A percentile compares a stretch with the other conserved stretches of the same genome.
These are phyloP conservation scores for Plicaturopsis crispa DNA, from an alignment of 768 basidiomycete species.

Conservation along the genomic window DNA sequence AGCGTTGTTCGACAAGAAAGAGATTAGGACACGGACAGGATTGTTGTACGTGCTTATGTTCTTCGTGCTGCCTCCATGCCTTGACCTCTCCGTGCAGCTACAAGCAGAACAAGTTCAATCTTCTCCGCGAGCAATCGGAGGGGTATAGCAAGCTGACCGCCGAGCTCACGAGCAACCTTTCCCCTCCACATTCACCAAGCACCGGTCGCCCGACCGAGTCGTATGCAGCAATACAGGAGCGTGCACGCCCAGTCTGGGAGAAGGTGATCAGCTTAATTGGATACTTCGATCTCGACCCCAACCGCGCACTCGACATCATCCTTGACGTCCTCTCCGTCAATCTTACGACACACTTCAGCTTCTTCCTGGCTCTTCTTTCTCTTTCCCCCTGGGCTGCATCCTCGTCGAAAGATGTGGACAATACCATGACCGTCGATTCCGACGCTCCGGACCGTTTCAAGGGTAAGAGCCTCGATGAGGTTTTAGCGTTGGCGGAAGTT, in stretches of 20 bases:
- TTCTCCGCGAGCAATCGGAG: slow-evolving; percentile 94
- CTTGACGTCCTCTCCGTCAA: slow-evolving; percentile 86
- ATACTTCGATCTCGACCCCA: slow-evolving; percentile 95
- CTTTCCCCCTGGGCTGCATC: slow-evolving; percentile 82
- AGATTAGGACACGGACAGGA: slow-evolving; percentile 72
- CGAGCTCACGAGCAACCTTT: slow-evolving; percentile 73
- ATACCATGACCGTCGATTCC: slow-evolving; percentile 30
- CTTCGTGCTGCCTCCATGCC: slow-evolving; percentile 1
- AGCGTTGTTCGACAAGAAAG: slow-evolving; percentile 62
- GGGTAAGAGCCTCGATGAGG: slow-evolving; percentile 61
- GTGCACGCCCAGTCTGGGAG: slow-evolving; percentile 70
- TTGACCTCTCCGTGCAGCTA: slow-evolving; percentile 44
- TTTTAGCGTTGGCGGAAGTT: slow-evolving; percentile 48
- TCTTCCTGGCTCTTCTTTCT: slow-evolving; percentile 82
- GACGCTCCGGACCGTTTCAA: slow-evolving; percentile 35
- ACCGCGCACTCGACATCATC: slow-evolving; percentile 87
- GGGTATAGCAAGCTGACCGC: slow-evolving; percentile 91
- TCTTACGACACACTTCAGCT: slow-evolving; percentile 73
- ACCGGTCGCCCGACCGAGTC: slow-evolving; percentile 64
- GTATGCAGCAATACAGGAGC: slow-evolving; percentile 46
- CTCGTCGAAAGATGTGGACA: slow-evolving; percentile 21
- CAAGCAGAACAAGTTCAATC: slow-evolving; percentile 97
- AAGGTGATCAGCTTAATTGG: slow-evolving; percentile 85
- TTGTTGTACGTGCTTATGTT: slow-evolving; percentile 55
- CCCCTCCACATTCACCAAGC: slow-evolving; percentile 60